Evolutionary conservation across 2,329 filamentous ascomycete species (phyloP).

Genomic region (Ophiostoma montium): DNA sequence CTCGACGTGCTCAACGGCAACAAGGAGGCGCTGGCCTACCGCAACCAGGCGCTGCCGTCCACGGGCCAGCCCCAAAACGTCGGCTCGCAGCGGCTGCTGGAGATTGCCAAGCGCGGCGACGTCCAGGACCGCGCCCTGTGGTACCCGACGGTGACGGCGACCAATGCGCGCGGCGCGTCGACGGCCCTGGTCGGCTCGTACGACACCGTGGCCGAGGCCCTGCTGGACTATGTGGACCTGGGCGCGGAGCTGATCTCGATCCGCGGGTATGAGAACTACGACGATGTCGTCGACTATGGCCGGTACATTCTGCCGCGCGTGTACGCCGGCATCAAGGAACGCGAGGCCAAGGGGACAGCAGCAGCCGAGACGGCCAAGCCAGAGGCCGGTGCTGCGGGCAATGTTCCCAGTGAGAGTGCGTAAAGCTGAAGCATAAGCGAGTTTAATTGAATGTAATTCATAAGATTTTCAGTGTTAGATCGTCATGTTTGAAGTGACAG

Average conservation of each 20-base stretch:
- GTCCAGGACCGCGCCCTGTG: conserved; percentile 48
- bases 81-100: conserved; percentile 42
- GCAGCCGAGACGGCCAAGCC: not conserved
- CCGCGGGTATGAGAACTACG: conserved; percentile 45
- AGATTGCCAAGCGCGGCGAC: conserved; percentile 40
- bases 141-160: conserved; percentile 49
- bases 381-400: not conserved
- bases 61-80: conserved; percentile 36
- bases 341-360: conserved; percentile 4
- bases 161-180: conserved; percentile 43
- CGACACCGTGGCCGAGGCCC: conserved; percentile 37
- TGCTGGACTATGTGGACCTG: conserved; percentile 42
- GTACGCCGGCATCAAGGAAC: conserved; percentile 22
- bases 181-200: conserved; percentile 43
- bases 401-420: not conserved
- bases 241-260: conserved; percentile 41
- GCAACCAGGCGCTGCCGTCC: conserved; percentile 15
- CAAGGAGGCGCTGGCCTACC: conserved; percentile 9
- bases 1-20: conserved; percentile 36
- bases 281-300: conserved; percentile 46
- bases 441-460: too few species aligned
- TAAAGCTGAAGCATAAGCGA: not conserved
- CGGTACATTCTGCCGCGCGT: conserved; percentile 39
- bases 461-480: too few species aligned
- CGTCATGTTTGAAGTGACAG: too few species aligned